A percentile compares a stretch with the other conserved stretches of the same genome.
Conservation (phyloP, 2,329 filamentous ascomycete genomes). For the Verticillium zaregamsianum region DNA sequence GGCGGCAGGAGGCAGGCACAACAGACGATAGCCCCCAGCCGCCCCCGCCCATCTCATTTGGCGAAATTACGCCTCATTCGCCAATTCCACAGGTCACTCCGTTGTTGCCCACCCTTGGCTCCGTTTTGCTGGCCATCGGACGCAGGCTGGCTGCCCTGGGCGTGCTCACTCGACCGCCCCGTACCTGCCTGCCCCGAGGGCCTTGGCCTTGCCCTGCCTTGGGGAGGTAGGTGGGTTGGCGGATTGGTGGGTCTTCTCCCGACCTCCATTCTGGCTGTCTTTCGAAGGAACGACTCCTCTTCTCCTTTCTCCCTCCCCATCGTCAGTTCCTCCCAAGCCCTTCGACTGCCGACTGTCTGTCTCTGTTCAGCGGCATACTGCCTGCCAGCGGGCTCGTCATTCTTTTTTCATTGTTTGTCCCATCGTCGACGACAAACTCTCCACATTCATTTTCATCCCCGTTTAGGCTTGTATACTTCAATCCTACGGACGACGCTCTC, state of each 20-base stretch:
- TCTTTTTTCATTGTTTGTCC: conserved; percentile 46
- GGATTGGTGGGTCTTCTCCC: conserved; percentile 4
- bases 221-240: not conserved
- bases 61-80: conserved; percentile 16
- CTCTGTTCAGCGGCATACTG: conserved; percentile 20
- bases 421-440: conserved; percentile 15
- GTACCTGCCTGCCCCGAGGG: conserved; percentile 4
- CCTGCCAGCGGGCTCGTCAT: conserved; percentile 56
- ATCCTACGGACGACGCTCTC: conserved; percentile 8
- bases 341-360: conserved; percentile 29
- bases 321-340: conserved; percentile 25
- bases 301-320: conserved; percentile 16
- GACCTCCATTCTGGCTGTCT: conserved; percentile 15
- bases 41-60: conserved; percentile 9
- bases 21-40: not conserved
- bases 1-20: not conserved
- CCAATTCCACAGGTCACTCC: conserved; percentile 7
- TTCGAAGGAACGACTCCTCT: conserved; percentile 3
- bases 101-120: conserved; percentile 10
- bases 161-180: conserved; percentile 16
- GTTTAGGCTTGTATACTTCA: conserved; percentile 3
- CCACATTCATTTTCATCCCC: conserved; percentile 24
- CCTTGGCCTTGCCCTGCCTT: conserved; percentile 4
- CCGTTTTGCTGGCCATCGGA: conserved; percentile 6
- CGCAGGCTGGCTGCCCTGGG: conserved; percentile 1